Evolutionary conservation across 345 rosid species (phyloP).

Genomic region (Firmiana major): DNA sequence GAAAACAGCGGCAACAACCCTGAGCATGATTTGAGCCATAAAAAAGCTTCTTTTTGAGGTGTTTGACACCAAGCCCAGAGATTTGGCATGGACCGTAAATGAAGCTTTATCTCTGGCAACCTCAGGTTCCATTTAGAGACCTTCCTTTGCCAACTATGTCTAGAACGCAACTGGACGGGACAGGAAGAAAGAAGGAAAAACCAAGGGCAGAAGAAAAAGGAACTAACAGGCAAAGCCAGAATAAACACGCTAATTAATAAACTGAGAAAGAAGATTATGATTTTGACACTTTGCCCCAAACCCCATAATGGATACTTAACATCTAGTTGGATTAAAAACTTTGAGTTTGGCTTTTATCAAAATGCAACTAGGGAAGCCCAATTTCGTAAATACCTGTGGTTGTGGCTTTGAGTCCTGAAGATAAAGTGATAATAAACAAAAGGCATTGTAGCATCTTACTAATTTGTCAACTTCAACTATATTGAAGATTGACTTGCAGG

Average conservation of each 20-base stretch:
- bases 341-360: background rate
- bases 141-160: background rate
- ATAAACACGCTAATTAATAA: background rate
- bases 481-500: background rate
- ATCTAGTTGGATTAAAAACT: background rate
- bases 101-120: slow-evolving; percentile 5
- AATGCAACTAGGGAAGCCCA: background rate
- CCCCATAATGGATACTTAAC: no score
- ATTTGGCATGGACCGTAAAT: slow-evolving; percentile 10
- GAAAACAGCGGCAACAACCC: slow-evolving; percentile 37
- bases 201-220: background rate
- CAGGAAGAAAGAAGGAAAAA: background rate
- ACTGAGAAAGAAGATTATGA: background rate
- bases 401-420: no score
- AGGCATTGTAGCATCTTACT: no score
- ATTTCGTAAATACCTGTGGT: background rate
- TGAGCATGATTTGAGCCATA: slow-evolving; percentile 33
- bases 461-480: no score
- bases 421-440: no score
- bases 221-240: background rate
- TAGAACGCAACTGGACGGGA: background rate
- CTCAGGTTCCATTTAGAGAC: slow-evolving; percentile 13
- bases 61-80: background rate
- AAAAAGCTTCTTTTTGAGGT: slow-evolving; percentile 14
- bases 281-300: background rate